Evolutionary conservation across 2,329 filamentous ascomycete genomes (phyloP).

Genomic region (Elsinoe fawcettii): DNA sequence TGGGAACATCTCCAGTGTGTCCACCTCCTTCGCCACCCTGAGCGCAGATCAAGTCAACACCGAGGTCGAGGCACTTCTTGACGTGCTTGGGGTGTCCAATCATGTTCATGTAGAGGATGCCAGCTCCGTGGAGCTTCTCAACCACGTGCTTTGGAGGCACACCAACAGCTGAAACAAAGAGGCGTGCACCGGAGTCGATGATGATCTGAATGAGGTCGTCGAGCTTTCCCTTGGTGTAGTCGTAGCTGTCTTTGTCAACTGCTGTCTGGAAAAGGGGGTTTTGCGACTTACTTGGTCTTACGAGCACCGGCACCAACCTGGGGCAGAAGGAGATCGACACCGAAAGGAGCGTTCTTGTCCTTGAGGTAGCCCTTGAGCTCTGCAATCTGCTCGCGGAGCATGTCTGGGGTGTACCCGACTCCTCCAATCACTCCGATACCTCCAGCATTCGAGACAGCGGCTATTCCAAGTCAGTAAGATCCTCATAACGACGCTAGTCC

Average conservation of each 20-base stretch:
- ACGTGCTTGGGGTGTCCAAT: constrained; percentile 99
- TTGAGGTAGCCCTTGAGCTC: constrained; percentile 83
- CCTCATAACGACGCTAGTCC: neutral
- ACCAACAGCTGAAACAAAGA: constrained; percentile 96
- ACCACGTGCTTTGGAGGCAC: constrained; percentile 80
- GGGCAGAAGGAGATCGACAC: constrained; percentile 85
- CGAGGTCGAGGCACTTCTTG: constrained; percentile 85
- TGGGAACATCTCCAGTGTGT: constrained; percentile 81
- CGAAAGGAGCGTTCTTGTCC: constrained; percentile 92
- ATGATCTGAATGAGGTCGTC: constrained; percentile 82
- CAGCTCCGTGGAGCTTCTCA: constrained; percentile 77
- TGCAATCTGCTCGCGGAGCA: constrained; percentile 88
- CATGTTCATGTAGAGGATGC: constrained; percentile 99
- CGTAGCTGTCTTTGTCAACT: constrained; percentile 58
- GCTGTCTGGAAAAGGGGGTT: neutral
- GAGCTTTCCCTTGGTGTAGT: constrained; percentile 99
- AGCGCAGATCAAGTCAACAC: constrained; percentile 93
- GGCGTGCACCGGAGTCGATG: constrained; percentile 80
- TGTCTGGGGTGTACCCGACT: constrained; percentile 91
- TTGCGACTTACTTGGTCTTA: constrained; percentile 58
- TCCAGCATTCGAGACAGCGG: constrained; percentile 88
- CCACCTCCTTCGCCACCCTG: constrained; percentile 97
- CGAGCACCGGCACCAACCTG: constrained; percentile 90
- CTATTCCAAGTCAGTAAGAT: neutral
- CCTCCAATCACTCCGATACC: constrained; percentile 95